Evolutionary conservation across 2,329 filamentous ascomycete species (phyloP), one percentile per base, ranked within the genome.

Genomic region (Fusarium sp.): DNA sequence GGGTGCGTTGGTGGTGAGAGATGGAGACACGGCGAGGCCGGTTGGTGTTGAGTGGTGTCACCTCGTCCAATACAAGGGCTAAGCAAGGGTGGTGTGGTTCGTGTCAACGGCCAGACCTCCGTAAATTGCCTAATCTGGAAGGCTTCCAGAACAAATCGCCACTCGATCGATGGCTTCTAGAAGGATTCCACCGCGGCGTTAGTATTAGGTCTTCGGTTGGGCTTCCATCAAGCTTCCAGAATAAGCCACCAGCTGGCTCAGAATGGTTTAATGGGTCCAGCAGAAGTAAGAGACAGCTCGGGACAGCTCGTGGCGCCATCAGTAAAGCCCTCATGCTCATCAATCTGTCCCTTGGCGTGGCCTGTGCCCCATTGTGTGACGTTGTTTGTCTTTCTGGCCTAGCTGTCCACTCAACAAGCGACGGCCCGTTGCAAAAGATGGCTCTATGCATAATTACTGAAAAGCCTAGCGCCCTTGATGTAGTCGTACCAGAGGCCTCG

Each of bases 21-120:
- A 74, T 74, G 69, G 71, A 70, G 72, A 72, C 71, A 69, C 72
- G 72, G 72, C 71, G 72, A 74, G 59, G 71, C 72, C 72, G 72
- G 69, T 68, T 71, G 69, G 64, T 54, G 50, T 65, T 60, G 54
- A 62, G 63, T 71, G 58, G 72, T 71, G 67, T 71, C 54, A 72
- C 53, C 28, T 63, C 66, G 44, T 28, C 36, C 39, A 52, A 49
- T 48, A 33, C 38, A 42, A 46, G 58, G 59, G 39, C 57, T 61
- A 48, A 42, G 50, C 49, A 66, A 54, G 60, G 66, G 60, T 58
- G 57, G 67, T 63, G 62, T 69, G 69, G 63, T 62, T 50, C 62
- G 46, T 72, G 48, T 57, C 28, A 66, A 66, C 45, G 54, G 51
- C 31, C 24, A 49, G 34, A 26, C 38, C 36, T 26, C 40, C 42